These are phyloP conservation scores for Aspergillus ustus DNA, from an alignment of 2,329 filamentous ascomycete genomes.

Conservation along the genomic window DNA sequence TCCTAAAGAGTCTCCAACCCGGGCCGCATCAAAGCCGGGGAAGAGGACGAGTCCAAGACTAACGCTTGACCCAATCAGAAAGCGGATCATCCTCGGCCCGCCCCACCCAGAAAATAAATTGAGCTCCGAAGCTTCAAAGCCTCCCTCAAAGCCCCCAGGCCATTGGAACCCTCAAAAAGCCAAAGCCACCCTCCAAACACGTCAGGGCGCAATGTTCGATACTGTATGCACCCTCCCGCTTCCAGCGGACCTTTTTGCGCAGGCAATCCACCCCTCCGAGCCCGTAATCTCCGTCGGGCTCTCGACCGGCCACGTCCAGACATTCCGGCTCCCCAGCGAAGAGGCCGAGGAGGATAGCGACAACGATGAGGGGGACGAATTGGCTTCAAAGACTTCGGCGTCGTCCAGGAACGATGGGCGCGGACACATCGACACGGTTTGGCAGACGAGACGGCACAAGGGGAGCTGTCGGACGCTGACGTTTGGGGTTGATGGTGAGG, in stretches of 20 bases:
- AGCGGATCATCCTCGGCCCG: slow-evolving; percentile 32
- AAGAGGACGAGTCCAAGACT: background rate
- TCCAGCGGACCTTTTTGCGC: slow-evolving; percentile 82
- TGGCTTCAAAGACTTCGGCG: slow-evolving; percentile 31
- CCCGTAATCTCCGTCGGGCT: slow-evolving; percentile 87
- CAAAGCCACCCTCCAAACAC: background rate
- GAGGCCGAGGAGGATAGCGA: slow-evolving; percentile 34
- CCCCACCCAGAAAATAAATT: slow-evolving; percentile 14
- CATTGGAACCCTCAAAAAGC: background rate
- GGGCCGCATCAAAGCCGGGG: too few relatives aligned
- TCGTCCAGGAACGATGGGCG: slow-evolving; percentile 63
- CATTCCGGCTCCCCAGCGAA: slow-evolving; percentile 72
- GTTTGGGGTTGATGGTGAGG: slow-evolving; percentile 77
- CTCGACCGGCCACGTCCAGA: slow-evolving; percentile 82
- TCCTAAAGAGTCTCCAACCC: background rate
- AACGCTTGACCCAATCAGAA: background rate
- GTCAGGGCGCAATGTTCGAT: slow-evolving; percentile 71
- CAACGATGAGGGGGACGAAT: slow-evolving; percentile 50
- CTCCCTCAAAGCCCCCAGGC: background rate
- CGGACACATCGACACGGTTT: slow-evolving; percentile 78
- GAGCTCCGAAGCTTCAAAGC: slow-evolving; percentile 11
- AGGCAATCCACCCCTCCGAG: slow-evolving; percentile 81
- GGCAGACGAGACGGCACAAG: slow-evolving; percentile 89
- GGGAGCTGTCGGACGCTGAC: slow-evolving; percentile 84
- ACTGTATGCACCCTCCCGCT: slow-evolving; percentile 90